Percentiles rank a stretch among this genome's conserved stretches.
Evolutionary conservation across 225 moss, liverwort and hornwort genomes (phyloP).

Genomic region (Lunularia cruciata): DNA sequence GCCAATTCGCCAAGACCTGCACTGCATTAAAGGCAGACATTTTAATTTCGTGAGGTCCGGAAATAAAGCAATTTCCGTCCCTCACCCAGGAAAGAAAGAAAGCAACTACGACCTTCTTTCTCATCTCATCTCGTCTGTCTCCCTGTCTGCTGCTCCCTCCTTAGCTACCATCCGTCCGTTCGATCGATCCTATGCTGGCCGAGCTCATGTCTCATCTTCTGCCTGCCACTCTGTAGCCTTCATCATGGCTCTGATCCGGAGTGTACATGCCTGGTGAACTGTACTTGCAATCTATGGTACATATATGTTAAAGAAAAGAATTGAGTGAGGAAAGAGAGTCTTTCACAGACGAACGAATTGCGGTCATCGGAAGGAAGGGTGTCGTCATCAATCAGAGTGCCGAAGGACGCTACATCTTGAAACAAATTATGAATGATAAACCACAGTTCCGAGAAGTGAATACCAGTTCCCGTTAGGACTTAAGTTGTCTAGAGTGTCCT

Average conservation of each 20-base stretch:
- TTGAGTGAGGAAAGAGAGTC: background rate
- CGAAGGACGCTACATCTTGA: background rate
- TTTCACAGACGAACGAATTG: background rate
- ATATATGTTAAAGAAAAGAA: too few species aligned
- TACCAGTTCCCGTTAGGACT: background rate
- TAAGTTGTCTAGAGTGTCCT: background rate
- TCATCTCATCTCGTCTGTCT: too few species aligned
- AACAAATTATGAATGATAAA: background rate
- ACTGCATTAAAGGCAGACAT: background rate
- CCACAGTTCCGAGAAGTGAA: background rate
- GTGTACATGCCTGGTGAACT: background rate
- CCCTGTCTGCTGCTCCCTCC: too few species aligned
- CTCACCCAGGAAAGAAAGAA: background rate
- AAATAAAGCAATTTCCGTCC: background rate
- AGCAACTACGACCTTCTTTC: too few species aligned
- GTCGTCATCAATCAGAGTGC: background rate
- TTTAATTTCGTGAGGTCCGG: background rate
- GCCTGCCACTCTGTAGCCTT: background rate
- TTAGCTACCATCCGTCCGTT: background rate
- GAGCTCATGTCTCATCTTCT: too few species aligned
- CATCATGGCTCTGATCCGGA: background rate
- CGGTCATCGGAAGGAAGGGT: background rate
- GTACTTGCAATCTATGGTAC: conserved; percentile 1
- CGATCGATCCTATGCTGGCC: too few species aligned
- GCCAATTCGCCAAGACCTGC: too few species aligned